These are phyloP conservation scores for Drechslerella coelobrocha DNA, from an alignment of 2,329 filamentous ascomycete species.

Conservation along the genomic window DNA sequence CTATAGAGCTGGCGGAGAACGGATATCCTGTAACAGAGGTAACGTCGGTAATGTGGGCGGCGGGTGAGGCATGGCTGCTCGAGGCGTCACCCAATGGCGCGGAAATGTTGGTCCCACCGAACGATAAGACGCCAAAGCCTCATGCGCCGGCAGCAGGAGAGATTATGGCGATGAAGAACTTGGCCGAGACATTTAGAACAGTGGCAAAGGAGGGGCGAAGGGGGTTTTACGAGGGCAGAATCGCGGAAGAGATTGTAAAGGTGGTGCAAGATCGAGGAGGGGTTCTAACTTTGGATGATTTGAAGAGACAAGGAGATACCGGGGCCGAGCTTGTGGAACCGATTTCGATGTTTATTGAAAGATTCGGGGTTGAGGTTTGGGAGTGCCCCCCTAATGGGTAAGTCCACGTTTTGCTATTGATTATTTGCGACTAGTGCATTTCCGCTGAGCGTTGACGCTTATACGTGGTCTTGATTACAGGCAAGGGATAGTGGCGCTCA, in stretches of 20 bases:
- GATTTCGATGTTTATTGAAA: conserved; percentile 69
- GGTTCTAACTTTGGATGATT: conserved; percentile 77
- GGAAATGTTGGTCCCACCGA: conserved; percentile 73
- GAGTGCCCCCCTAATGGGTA: conserved; percentile 91
- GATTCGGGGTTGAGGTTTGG: conserved; percentile 74
- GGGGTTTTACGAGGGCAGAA: conserved; percentile 86
- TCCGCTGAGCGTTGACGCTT: conserved; percentile 9
- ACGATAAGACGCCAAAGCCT: conserved; percentile 66
- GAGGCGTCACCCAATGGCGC: conserved; percentile 81
- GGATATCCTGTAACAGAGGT: conserved; percentile 90
- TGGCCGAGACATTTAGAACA: conserved; percentile 80
- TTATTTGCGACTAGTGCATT: background rate
- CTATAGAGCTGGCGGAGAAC: conserved; percentile 82
- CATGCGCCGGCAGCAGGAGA: conserved; percentile 81
- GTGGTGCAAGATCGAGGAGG: conserved; percentile 79
- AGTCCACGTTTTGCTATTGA: background rate
- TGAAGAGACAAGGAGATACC: conserved; percentile 74
- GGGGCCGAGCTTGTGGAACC: conserved; percentile 83
- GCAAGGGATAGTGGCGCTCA: conserved; percentile 91
- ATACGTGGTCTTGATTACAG: conserved; percentile 8
- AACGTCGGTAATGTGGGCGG: conserved; percentile 73
- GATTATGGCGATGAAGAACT: conserved; percentile 81
- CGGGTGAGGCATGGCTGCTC: conserved; percentile 69
- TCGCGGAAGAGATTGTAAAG: conserved; percentile 81
- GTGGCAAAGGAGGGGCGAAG: conserved; percentile 82